Conservation (phyloP, 257 asterid species). For the Schizonepeta tenuifolia region DNA sequence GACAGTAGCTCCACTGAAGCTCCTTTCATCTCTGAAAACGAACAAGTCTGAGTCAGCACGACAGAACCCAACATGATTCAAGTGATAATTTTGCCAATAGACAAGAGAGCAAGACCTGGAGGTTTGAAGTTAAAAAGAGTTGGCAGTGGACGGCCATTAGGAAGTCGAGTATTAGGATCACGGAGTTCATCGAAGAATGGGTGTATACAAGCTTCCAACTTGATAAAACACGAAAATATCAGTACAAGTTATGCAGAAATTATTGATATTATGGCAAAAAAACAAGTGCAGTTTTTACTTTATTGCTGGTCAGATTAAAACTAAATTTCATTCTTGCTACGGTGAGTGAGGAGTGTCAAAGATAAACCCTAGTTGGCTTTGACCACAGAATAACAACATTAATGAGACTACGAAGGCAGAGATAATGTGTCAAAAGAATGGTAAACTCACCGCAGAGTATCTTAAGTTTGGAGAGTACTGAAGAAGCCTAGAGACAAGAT, state of each 20-base stretch:
- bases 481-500: conserved; percentile 86
- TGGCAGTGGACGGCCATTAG: conserved; percentile 75
- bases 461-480: conserved; percentile 89
- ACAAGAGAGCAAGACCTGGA: conserved; percentile 48
- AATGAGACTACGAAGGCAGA: not conserved
- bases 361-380: not conserved
- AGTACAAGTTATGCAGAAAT: conserved; percentile 7
- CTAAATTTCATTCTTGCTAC: not conserved
- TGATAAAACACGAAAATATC: conserved; percentile 27
- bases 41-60: not conserved
- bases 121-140: conserved; percentile 78
- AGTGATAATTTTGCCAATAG: not conserved
- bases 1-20: conserved; percentile 65
- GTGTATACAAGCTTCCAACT: conserved; percentile 74
- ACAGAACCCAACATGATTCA: not conserved
- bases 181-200: conserved; percentile 78
- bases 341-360: not conserved
- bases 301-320: conserved; percentile 1
- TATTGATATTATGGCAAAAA: not conserved
- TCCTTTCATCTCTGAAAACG: conserved; percentile 68
- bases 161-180: conserved; percentile 61
- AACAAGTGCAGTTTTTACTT: not conserved
- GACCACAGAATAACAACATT: not conserved
- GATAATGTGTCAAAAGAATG: conserved; percentile 1
- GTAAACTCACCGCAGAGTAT: conserved; percentile 78